These are phyloP conservation scores for Carex parvula DNA, from an alignment of 176 grass and related monocot species.

Conservation along the genomic window DNA sequence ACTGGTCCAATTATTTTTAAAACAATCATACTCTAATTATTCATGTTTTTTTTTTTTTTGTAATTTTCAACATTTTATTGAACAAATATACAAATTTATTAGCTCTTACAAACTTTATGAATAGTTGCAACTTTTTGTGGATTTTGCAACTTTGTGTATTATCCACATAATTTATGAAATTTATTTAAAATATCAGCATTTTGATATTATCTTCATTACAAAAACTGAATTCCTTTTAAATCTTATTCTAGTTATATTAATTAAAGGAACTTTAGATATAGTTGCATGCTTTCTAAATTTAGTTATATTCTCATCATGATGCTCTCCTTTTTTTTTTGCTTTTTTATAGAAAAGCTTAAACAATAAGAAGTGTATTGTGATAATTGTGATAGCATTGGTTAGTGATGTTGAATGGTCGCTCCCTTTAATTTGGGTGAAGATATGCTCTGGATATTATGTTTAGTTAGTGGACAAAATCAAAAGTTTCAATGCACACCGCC, in stretches of 20 bases:
- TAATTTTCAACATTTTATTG: no score
- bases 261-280: not conserved
- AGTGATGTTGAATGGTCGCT: not conserved
- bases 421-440: not conserved
- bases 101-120: no score
- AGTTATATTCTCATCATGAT: not conserved
- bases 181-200: no score
- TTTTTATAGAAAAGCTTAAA: not conserved
- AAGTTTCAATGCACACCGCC: not conserved
- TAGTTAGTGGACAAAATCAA: not conserved
- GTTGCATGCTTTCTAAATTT: not conserved
- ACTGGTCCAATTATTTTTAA: no score
- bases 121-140: no score
- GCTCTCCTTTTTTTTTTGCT: not conserved
- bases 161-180: no score
- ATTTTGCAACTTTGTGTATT: no score
- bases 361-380: not conserved
- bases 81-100: no score
- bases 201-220: no score
- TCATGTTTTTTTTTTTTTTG: no score
- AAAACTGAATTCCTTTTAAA: not conserved
- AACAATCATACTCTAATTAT: no score
- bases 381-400: not conserved
- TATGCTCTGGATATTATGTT: constrained; percentile 10
- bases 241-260: not conserved